Evolutionary conservation across 805 yeast species (phyloP).

Genomic region (Myxozyma monticola): DNA sequence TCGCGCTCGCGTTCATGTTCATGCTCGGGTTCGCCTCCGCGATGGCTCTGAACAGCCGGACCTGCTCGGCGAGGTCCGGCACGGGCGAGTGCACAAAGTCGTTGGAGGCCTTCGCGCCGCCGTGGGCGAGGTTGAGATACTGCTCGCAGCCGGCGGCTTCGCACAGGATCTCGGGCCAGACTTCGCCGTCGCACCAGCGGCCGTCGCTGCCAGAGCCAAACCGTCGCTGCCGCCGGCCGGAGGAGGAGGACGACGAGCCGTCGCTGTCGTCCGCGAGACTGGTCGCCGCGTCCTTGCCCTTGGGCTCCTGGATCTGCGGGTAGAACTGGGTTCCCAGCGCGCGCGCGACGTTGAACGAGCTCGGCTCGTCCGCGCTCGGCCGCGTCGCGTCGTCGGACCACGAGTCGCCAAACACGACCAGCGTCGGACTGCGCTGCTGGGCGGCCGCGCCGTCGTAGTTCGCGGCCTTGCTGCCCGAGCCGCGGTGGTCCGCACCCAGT

Average conservation of each 20-base stretch:
- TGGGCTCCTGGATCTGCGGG: too few relatives aligned
- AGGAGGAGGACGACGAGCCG: neutral
- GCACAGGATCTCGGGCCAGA: conserved; percentile 29
- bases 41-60: conserved; percentile 4
- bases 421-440: neutral
- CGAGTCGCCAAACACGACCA: conserved; percentile 28
- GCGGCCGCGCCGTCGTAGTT: neutral
- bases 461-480: too few relatives aligned
- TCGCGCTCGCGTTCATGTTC: neutral
- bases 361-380: conserved; percentile 5
- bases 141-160: conserved; percentile 3
- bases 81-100: conserved; percentile 22
- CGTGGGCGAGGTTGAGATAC: conserved; percentile 24
- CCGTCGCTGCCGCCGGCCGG: conserved; percentile 10
- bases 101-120: conserved; percentile 28
- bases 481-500: too few relatives aligned
- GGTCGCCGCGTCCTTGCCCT: neutral
- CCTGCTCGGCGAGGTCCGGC: conserved; percentile 20
- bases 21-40: neutral
- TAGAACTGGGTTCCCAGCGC: neutral
- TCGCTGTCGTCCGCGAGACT: neutral
- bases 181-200: conserved; percentile 28
- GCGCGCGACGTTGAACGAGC: neutral
- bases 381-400: conserved; percentile 29
- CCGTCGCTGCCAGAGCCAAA: conserved; percentile 23